These are phyloP conservation scores for Alternaria ventricosa DNA, from an alignment of 2,329 filamentous ascomycete genomes.

Conservation along the genomic window DNA sequence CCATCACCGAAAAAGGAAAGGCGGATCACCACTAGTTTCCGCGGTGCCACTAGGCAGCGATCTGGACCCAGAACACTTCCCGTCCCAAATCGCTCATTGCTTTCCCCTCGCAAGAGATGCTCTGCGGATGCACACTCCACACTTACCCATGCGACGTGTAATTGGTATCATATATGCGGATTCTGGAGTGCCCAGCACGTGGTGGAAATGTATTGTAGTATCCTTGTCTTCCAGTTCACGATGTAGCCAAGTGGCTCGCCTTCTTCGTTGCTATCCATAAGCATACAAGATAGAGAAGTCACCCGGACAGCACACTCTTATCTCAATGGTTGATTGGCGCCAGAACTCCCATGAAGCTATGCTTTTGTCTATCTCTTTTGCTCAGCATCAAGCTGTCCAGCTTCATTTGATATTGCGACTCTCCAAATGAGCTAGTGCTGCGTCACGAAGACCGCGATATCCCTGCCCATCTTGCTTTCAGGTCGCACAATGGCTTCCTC, in stretches of 20 bases:
- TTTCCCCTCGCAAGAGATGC: too few relatives aligned
- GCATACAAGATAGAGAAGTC: neutral
- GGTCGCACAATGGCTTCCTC: neutral
- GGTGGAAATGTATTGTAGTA: neutral
- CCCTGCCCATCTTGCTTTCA: neutral
- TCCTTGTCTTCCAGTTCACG: neutral
- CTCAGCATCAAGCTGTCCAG: neutral
- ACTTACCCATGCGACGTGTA: neutral
- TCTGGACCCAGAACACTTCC: too few relatives aligned
- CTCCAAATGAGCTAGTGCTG: neutral
- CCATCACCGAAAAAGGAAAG: neutral
- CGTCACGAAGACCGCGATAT: neutral
- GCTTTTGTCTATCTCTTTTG: neutral
- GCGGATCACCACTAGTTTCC: neutral
- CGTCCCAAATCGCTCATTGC: neutral
- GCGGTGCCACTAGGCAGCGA: neutral
- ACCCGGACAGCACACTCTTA: neutral
- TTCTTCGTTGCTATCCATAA: neutral
- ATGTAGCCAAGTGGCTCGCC: neutral
- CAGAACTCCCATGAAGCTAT: neutral
- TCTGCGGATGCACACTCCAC: neutral
- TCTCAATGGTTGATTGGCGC: neutral
- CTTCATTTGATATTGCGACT: neutral
- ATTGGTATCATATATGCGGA: neutral
- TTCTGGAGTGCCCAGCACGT: neutral